Conservation (phyloP, 2,329 filamentous ascomycete genomes). For the Xenosphaeropsis pyriputrescens region DNA sequence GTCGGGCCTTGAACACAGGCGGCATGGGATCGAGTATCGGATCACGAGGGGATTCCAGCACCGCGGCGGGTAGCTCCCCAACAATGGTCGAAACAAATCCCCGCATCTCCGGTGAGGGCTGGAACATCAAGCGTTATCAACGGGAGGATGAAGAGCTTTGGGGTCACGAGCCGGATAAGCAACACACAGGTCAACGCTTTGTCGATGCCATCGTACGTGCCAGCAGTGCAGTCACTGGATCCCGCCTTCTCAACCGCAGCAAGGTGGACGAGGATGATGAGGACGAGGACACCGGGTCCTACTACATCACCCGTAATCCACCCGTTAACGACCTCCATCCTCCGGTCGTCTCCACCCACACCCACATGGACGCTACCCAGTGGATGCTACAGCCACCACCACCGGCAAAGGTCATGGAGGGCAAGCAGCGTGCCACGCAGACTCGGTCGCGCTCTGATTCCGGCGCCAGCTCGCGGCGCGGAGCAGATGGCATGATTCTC, state of each 20-base stretch:
- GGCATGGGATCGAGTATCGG: conserved; percentile 37
- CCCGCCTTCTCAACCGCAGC: conserved; percentile 28
- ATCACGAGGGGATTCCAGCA: conserved; percentile 18
- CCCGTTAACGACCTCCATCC: conserved; percentile 80
- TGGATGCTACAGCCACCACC: conserved; percentile 95
- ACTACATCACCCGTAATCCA: conserved; percentile 32
- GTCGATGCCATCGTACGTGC: conserved; percentile 31
- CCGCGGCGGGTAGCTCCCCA: conserved; percentile 24
- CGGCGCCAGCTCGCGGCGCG: conserved; percentile 26
- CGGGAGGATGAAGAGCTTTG: conserved; percentile 79
- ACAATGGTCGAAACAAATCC: conserved; percentile 30
- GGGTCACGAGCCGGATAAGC: conserved; percentile 40
- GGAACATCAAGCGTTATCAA: conserved; percentile 71
- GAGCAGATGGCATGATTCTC: conserved; percentile 8
- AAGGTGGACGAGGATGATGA: conserved; percentile 33
- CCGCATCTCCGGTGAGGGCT: conserved; percentile 35
- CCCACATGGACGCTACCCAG: conserved; percentile 52
- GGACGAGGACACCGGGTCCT: conserved; percentile 19
- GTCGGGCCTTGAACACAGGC: conserved; percentile 43
- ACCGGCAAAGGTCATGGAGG: conserved; percentile 81
- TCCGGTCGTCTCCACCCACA: conserved; percentile 64
- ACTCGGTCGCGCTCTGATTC: conserved; percentile 31
- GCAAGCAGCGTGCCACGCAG: conserved; percentile 57
- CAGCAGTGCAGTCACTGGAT: conserved; percentile 28
- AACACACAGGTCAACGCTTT: conserved; percentile 32